phyloP scores from a whole-genome alignment of 73 alveolate genomes.

The Urostyla sp. region DNA sequence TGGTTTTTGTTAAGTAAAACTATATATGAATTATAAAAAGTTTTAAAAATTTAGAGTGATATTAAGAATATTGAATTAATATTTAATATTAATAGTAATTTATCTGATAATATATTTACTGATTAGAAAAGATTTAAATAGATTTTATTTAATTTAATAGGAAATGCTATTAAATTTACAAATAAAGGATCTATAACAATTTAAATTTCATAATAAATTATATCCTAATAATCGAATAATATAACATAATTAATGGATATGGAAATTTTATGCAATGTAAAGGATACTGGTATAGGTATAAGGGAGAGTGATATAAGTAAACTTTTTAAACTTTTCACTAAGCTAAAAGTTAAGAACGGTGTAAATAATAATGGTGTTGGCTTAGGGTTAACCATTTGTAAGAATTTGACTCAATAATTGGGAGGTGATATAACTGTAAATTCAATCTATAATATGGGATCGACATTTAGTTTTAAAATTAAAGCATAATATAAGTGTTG shows the following conservation, averaged over 20 bases:
- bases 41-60: constrained; percentile 20
- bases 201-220: background rate
- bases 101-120: constrained; percentile 34
- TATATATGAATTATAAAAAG: constrained; percentile 8
- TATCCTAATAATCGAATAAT: background rate
- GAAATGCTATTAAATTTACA: constrained; percentile 67
- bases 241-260: background rate
- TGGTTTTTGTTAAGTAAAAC: constrained; percentile 28
- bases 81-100: constrained; percentile 11
- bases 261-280: constrained; percentile 50
- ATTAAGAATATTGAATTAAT: constrained; percentile 32
- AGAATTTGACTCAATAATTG: constrained; percentile 4
- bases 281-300: constrained; percentile 72
- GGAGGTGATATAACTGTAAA: constrained; percentile 42
- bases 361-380: constrained; percentile 46
- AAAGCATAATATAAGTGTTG: background rate
- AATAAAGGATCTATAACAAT: constrained; percentile 50
- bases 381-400: constrained; percentile 48
- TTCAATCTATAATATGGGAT: constrained; percentile 4
- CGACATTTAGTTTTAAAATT: constrained; percentile 3
- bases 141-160: constrained; percentile 50
- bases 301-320: constrained; percentile 62
- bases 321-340: constrained; percentile 59
- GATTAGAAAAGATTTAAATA: constrained; percentile 60
- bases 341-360: constrained; percentile 1